A percentile compares a stretch with the other conserved stretches of the same genome.
Evolutionary conservation across 1,139 yeast species (phyloP).

Genomic region (Hansenula sp.): DNA sequence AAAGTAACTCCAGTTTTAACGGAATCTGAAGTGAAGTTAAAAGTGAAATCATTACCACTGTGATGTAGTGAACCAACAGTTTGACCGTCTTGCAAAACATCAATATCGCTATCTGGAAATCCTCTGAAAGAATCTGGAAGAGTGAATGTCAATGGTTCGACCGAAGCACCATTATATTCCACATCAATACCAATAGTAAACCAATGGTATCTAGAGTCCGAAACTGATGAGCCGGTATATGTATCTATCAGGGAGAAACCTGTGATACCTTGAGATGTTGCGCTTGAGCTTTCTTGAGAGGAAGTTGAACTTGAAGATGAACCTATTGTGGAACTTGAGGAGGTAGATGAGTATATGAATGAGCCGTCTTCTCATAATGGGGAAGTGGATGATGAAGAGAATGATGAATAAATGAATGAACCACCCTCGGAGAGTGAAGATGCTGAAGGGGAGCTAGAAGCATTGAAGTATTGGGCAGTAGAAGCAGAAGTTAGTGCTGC

Average conservation of each 20-base stretch:
- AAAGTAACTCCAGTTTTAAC: slow-evolving; percentile 5
- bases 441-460: not conserved
- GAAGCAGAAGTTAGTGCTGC: not conserved
- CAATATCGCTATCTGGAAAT: slow-evolving; percentile 10
- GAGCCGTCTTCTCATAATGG: not conserved
- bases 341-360: slow-evolving; percentile 1
- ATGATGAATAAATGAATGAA: slow-evolving; percentile 1
- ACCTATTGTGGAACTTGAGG: not conserved
- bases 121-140: slow-evolving; percentile 8
- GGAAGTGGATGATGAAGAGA: slow-evolving; percentile 3
- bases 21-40: slow-evolving; percentile 5
- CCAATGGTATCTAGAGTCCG: slow-evolving; percentile 5
- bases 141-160: slow-evolving; percentile 10
- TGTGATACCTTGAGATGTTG: slow-evolving; percentile 2
- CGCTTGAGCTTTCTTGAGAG: not conserved
- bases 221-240: slow-evolving; percentile 6
- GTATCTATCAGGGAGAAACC: slow-evolving; percentile 4
- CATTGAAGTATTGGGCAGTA: not conserved
- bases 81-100: slow-evolving; percentile 5
- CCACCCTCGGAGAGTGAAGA: not conserved
- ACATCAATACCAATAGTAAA: slow-evolving; percentile 6
- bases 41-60: slow-evolving; percentile 6
- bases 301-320: too few relatives aligned
- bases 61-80: slow-evolving; percentile 7
- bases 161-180: slow-evolving; percentile 1